Evolutionary conservation across 164 flowering plant species (phyloP), one percentile per base, ranked within the genome.

Genomic region (Kingdonia uniflora): DNA sequence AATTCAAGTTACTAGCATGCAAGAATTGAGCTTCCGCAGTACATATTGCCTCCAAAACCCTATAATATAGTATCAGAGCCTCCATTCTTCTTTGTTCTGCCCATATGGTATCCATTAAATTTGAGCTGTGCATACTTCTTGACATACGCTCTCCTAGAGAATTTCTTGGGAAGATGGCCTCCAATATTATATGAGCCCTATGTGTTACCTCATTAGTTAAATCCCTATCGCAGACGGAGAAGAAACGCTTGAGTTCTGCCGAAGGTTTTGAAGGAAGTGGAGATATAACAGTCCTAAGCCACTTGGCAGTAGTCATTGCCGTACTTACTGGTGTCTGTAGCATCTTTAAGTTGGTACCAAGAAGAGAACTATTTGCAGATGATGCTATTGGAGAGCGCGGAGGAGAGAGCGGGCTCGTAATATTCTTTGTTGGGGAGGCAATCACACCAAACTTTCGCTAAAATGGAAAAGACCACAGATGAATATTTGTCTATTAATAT

Each of bases 301-400:
- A 94, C 73, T 84, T 89, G 47, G 95, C 95, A 60, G 99, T 94
- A n/a, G 95, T 94, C 97, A 94, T 87, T 51, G 96, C 97, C 51
- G 90, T 85, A 80, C 80, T 88, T 20, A 94, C 97, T 40, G 99
- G 99, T 22, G 97, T 94, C 35, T 85, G 74, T 23, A 73, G 71
- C 67, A 80, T 63, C 73, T 65, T 86, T 41, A 64, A 51, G 70
- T 56, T 72, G 26, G 71, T 59, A 69, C 69, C 49, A 65, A 55
- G 60, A 52, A 55, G 52, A 62, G 33, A 60, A 19, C 74, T 70
- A 70, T 77, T 87, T 47, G 65, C 61, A 42, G 69, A 73, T 57
- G 84, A 74, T 17, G 71, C 63, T 47, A 55, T 50, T 54, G 95
- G 91, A 59, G 96, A 86, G 14, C 76, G 73, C 33, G 62, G 72